Evolutionary conservation across 2,329 filamentous ascomycete genomes (phyloP).

Genomic region (Colletotrichum echinochloae): DNA sequence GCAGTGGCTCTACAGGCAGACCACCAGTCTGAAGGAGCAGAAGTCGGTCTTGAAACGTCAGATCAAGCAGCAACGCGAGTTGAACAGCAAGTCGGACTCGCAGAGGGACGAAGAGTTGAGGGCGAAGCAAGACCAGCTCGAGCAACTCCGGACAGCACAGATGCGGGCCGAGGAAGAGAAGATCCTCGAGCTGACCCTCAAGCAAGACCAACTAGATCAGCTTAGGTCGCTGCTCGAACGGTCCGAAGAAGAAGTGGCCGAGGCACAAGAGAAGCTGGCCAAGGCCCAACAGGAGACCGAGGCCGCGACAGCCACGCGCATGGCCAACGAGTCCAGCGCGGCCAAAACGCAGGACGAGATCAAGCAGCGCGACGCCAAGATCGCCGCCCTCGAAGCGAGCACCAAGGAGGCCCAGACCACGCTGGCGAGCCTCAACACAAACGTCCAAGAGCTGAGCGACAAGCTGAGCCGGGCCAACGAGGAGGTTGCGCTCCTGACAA

Average conservation of each 20-base stretch:
- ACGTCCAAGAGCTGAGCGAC: slow-evolving; percentile 46
- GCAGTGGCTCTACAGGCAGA: slow-evolving; percentile 80
- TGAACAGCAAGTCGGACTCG: slow-evolving; percentile 87
- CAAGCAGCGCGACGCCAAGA: slow-evolving; percentile 54
- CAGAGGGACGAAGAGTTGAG: slow-evolving; percentile 75
- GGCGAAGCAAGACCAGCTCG: slow-evolving; percentile 67
- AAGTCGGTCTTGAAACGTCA: slow-evolving; percentile 90
- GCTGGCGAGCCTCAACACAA: slow-evolving; percentile 47
- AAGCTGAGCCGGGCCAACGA: slow-evolving; percentile 57
- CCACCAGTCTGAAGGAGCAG: slow-evolving; percentile 85
- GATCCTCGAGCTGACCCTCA: slow-evolving; percentile 70
- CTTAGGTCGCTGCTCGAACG: slow-evolving; percentile 49
- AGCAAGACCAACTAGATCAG: slow-evolving; percentile 63
- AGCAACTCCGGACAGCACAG: slow-evolving; percentile 49
- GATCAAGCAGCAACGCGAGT: slow-evolving; percentile 93
- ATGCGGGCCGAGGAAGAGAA: slow-evolving; percentile 56
- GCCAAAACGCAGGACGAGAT: slow-evolving; percentile 49
- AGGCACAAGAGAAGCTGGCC: slow-evolving; percentile 62
- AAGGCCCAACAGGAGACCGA: slow-evolving; percentile 63
- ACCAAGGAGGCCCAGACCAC: slow-evolving; percentile 52
- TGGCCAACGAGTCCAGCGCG: slow-evolving; percentile 42
- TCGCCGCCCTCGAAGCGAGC: slow-evolving; percentile 56
- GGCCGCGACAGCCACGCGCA: slow-evolving; percentile 43
- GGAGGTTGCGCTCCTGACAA: slow-evolving; percentile 52
- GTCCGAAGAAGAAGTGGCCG: slow-evolving; percentile 53